phyloP scores from a whole-genome alignment of 2,329 filamentous ascomycete genomes.

The Clarireedia sp. region DNA sequence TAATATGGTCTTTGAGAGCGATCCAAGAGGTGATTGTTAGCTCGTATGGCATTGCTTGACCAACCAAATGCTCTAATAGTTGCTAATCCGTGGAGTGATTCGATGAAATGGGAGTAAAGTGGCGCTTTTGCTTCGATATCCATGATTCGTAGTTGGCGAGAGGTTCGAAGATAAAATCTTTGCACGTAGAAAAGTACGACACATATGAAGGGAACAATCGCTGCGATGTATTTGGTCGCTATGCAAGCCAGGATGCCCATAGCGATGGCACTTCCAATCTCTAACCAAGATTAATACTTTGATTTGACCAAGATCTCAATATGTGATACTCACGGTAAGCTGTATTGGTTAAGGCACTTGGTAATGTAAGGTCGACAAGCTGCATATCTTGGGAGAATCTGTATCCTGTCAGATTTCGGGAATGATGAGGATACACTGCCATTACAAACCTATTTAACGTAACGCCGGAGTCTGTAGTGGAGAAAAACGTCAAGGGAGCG shows the following conservation, averaged over 20 bases:
- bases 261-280: slow-evolving; percentile 30
- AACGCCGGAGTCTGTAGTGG: slow-evolving; percentile 16
- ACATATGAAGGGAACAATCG: background rate
- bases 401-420: background rate
- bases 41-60: slow-evolving; percentile 16
- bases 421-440: background rate
- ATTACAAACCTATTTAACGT: slow-evolving; percentile 18
- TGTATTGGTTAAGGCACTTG: slow-evolving; percentile 8
- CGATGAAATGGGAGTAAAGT: slow-evolving; percentile 37
- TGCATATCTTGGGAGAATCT: slow-evolving; percentile 5
- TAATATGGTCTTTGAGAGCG: slow-evolving; percentile 49
- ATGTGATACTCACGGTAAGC: slow-evolving; percentile 17
- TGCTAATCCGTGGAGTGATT: slow-evolving; percentile 35
- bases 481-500: slow-evolving; percentile 33
- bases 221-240: background rate
- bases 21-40: slow-evolving; percentile 42
- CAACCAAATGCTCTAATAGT: slow-evolving; percentile 41
- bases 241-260: background rate
- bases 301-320: too few species aligned
- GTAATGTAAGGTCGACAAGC: background rate
- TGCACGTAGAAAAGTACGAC: slow-evolving; percentile 23
- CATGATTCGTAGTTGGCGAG: slow-evolving; percentile 38
- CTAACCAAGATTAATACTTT: slow-evolving; percentile 31
- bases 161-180: slow-evolving; percentile 38
- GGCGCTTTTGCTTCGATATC: slow-evolving; percentile 37